phyloP scores from a whole-genome alignment of 306 rosid species.

The Lotus japonicus region DNA sequence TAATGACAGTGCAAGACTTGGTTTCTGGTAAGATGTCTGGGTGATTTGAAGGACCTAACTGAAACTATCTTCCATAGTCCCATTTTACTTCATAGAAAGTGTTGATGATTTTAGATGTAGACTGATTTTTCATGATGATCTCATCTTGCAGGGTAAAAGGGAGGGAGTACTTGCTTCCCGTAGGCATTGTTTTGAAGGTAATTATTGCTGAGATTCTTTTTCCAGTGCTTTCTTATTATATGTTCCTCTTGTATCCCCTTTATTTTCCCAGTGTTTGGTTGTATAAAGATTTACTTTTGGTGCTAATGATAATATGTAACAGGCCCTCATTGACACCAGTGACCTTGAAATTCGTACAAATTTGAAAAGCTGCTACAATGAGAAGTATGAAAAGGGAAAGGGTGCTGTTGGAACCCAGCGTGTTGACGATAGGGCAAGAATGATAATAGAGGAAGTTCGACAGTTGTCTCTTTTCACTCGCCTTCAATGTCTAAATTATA shows the following conservation, averaged over 20 bases:
- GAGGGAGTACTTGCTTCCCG: slow-evolving; percentile 88
- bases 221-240: neutral
- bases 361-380: slow-evolving; percentile 63
- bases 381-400: slow-evolving; percentile 55
- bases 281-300: neutral
- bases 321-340: slow-evolving; percentile 78
- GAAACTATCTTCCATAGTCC: neutral
- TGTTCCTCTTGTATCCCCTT: neutral
- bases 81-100: neutral
- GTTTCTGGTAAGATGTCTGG: slow-evolving; percentile 70
- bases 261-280: neutral
- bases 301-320: slow-evolving; percentile 13
- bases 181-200: slow-evolving; percentile 84
- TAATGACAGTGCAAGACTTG: slow-evolving; percentile 88
- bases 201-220: neutral
- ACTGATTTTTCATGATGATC: neutral
- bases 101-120: slow-evolving; percentile 20
- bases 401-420: slow-evolving; percentile 88
- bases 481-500: slow-evolving; percentile 64
- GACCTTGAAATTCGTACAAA: slow-evolving; percentile 68
- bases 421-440: slow-evolving; percentile 78
- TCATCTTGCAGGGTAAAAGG: slow-evolving; percentile 69
- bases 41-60: slow-evolving; percentile 8
- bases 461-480: slow-evolving; percentile 55
- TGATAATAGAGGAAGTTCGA: slow-evolving; percentile 77